phyloP scores from a whole-genome alignment of 2,329 filamentous ascomycete genomes.

The Myriosclerotinia scirpicola region DNA sequence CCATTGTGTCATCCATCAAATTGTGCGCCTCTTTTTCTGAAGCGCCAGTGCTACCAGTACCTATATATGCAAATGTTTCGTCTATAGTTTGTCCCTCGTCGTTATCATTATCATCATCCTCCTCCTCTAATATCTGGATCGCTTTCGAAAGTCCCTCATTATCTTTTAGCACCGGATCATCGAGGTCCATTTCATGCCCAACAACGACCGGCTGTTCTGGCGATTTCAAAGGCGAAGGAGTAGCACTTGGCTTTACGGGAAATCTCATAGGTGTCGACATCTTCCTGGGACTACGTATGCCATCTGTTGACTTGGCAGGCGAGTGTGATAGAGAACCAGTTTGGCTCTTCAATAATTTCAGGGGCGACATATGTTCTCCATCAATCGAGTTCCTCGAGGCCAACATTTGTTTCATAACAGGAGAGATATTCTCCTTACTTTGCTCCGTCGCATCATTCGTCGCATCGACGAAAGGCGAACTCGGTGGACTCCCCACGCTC shows the following conservation, averaged over 20 bases:
- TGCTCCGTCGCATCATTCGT: slow-evolving; percentile 29
- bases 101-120: slow-evolving; percentile 43
- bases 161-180: slow-evolving; percentile 52
- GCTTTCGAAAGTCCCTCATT: slow-evolving; percentile 58
- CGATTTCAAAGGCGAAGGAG: slow-evolving; percentile 41
- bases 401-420: slow-evolving; percentile 33
- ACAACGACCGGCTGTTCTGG: slow-evolving; percentile 28
- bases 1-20: slow-evolving; percentile 43
- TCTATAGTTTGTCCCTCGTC: slow-evolving; percentile 33
- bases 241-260: slow-evolving; percentile 53
- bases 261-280: slow-evolving; percentile 56
- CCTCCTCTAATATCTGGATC: slow-evolving; percentile 64
- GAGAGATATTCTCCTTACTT: slow-evolving; percentile 37
- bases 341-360: slow-evolving; percentile 39
- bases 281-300: slow-evolving; percentile 48
- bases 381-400: slow-evolving; percentile 34
- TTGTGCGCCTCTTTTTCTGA: slow-evolving; percentile 14
- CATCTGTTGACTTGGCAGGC: slow-evolving; percentile 29
- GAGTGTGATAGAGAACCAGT: slow-evolving; percentile 30
- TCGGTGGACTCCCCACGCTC: slow-evolving; percentile 34
- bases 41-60: slow-evolving; percentile 40
- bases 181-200: slow-evolving; percentile 42
- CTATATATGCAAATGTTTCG: slow-evolving; percentile 37
- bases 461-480: slow-evolving; percentile 38
- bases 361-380: slow-evolving; percentile 33